Conservation (phyloP, 1,284 basidiomycete species). For the Ganoderma multipileum region DNA sequence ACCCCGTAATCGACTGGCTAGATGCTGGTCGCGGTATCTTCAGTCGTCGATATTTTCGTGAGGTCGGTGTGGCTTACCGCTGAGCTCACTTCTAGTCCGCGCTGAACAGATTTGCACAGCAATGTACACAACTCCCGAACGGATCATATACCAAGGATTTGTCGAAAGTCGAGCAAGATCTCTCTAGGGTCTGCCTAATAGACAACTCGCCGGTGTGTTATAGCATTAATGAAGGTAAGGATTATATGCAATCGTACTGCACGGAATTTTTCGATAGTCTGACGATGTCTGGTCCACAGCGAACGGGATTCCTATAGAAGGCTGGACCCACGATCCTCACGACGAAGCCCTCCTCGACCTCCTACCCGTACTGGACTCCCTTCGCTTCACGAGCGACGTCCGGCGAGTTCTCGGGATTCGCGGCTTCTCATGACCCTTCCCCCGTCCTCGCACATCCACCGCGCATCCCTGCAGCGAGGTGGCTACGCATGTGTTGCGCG, state of each 20-base stretch:
- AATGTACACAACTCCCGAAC: constrained; percentile 90
- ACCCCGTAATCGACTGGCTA: constrained; percentile 99
- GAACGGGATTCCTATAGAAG: constrained; percentile 98
- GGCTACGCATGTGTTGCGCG: neutral
- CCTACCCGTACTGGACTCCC: constrained; percentile 92
- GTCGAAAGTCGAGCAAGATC: constrained; percentile 86
- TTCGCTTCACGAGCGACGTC: constrained; percentile 96
- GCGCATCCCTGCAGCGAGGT: constrained; percentile 3
- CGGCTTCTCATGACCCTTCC: constrained; percentile 51
- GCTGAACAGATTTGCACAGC: constrained; percentile 52
- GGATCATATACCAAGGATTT: constrained; percentile 97
- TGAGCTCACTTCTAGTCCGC: constrained; percentile 9
- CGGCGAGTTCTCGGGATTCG: constrained; percentile 91
- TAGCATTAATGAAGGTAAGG: constrained; percentile 88
- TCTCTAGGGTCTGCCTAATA: constrained; percentile 90
- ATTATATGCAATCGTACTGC: neutral
- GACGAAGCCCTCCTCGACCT: constrained; percentile 97
- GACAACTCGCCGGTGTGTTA: constrained; percentile 98
- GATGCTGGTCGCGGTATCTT: constrained; percentile 95
- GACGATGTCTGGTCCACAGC: constrained; percentile 47
- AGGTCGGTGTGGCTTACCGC: constrained; percentile 58
- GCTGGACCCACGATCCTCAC: constrained; percentile 97
- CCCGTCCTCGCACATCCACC: constrained; percentile 7
- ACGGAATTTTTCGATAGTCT: constrained; percentile 3
- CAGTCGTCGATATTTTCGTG: constrained; percentile 88